A percentile compares a stretch with the other conserved stretches of the same genome.
Conservation (phyloP, 176 grass and related monocot genomes). For the Chloris gayana region DNA sequence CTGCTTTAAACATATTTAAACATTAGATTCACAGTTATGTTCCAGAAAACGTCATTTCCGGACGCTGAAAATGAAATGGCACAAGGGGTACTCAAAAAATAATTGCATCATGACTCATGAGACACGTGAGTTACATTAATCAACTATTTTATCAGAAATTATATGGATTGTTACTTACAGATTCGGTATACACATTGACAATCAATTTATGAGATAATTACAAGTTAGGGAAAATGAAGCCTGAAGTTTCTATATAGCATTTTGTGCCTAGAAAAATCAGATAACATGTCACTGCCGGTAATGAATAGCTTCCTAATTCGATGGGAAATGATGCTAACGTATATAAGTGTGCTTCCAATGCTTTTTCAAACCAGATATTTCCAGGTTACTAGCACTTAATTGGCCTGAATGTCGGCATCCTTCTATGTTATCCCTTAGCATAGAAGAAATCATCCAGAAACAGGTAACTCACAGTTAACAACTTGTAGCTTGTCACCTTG, state of each 20-base stretch:
- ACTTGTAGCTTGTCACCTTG: conserved; percentile 8
- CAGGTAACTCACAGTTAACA: conserved; percentile 15
- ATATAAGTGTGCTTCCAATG: conserved; percentile 21
- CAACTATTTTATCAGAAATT: conserved; percentile 29
- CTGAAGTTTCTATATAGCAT: conserved; percentile 30
- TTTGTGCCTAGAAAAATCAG: conserved; percentile 42
- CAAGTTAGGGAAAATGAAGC: conserved; percentile 36
- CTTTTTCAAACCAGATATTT: conserved; percentile 28
- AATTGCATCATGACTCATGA: background rate
- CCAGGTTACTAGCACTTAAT: conserved; percentile 15
- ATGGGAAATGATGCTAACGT: conserved; percentile 28
- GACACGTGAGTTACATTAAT: conserved; percentile 17
- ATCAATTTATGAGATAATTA: conserved; percentile 48
- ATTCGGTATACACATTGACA: conserved; percentile 22
- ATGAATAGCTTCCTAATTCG: conserved; percentile 27
- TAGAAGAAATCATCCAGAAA: conserved; percentile 21
- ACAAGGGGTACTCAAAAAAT: background rate
- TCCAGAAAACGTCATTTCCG: background rate
- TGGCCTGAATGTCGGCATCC: conserved; percentile 10
- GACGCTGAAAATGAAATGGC: background rate
- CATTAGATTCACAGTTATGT: background rate
- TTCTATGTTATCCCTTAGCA: conserved; percentile 1
- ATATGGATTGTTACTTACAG: conserved; percentile 45
- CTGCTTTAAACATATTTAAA: conserved; percentile 1
- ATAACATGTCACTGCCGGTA: conserved; percentile 30